phyloP scores from a whole-genome alignment of 768 basidiomycete species.

The Naganishia friedmannii region DNA sequence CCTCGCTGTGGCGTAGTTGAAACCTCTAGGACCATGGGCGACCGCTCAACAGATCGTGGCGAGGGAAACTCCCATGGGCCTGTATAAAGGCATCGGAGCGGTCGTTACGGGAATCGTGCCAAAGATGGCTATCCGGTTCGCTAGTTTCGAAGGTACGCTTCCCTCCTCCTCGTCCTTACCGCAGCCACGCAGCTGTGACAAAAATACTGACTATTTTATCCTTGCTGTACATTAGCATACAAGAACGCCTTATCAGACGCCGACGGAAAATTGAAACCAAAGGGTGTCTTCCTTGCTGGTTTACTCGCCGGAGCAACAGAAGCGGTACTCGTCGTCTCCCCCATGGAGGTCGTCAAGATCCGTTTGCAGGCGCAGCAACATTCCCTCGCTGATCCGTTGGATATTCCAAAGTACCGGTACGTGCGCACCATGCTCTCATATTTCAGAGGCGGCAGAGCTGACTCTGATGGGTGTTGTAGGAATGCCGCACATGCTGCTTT shows the following conservation, averaged over 20 bases:
- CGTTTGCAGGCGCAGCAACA: slow-evolving; percentile 95
- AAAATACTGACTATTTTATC: too few species aligned
- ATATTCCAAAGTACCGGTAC: slow-evolving; percentile 78
- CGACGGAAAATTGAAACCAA: slow-evolving; percentile 70
- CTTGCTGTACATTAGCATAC: slow-evolving; percentile 62
- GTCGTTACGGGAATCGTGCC: slow-evolving; percentile 95
- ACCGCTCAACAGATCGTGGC: slow-evolving; percentile 82
- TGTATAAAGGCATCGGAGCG: slow-evolving; percentile 97
- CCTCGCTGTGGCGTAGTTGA: slow-evolving; percentile 61
- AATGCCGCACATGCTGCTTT: slow-evolving; percentile 97
- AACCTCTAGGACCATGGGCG: slow-evolving; percentile 84
- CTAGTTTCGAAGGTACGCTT: slow-evolving; percentile 78
- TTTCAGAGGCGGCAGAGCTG: too few species aligned
- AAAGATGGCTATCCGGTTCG: slow-evolving; percentile 99
- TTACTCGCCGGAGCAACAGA: slow-evolving; percentile 93
- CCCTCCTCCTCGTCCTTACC: too few species aligned
- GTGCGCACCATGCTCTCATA: too few species aligned
- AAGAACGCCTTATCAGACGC: slow-evolving; percentile 74
- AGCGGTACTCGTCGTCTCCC: slow-evolving; percentile 88
- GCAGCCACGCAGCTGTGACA: too few species aligned
- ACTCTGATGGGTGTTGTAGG: slow-evolving; percentile 29
- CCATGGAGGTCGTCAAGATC: slow-evolving; percentile 99
- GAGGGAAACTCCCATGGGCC: slow-evolving; percentile 86
- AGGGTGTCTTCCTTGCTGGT: slow-evolving; percentile 86
- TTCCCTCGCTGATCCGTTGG: slow-evolving; percentile 91